Conservation (phyloP, 306 rosid genomes). For the Dalbergia oliveri region DNA sequence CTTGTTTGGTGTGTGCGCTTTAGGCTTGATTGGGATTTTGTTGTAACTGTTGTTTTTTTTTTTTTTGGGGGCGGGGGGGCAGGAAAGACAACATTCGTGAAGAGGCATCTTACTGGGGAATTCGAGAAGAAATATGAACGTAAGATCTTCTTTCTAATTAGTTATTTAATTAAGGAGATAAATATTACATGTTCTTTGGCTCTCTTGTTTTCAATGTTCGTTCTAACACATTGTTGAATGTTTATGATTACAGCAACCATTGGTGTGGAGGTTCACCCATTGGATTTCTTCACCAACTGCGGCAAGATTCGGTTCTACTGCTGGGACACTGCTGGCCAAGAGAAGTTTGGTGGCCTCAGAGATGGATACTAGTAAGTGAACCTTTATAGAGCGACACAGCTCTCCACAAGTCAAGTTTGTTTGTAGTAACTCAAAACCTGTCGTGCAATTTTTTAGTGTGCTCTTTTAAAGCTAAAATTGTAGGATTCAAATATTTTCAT, state of each 20-base stretch:
- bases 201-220: too few relatives aligned
- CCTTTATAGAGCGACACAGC: background rate
- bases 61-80: too few relatives aligned
- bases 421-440: too few relatives aligned
- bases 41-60: background rate
- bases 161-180: too few relatives aligned
- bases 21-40: too few relatives aligned
- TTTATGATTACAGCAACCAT: slow-evolving; percentile 56
- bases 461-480: too few relatives aligned
- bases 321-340: slow-evolving; percentile 75
- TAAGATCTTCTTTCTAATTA: slow-evolving; percentile 36
- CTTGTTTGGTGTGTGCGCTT: background rate
- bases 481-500: too few relatives aligned
- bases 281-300: slow-evolving; percentile 71
- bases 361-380: slow-evolving; percentile 61
- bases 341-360: slow-evolving; percentile 66
- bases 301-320: slow-evolving; percentile 70
- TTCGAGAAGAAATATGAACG: slow-evolving; percentile 87
- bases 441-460: too few relatives aligned
- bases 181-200: too few relatives aligned
- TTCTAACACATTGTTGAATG: too few relatives aligned
- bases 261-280: slow-evolving; percentile 72
- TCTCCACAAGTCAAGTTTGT: background rate
- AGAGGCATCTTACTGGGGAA: slow-evolving; percentile 84
- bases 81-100: slow-evolving; percentile 86